Evolutionary conservation across 495 filamentous ascomycete genomes (phyloP), one percentile per base, ranked within the genome.

Genomic region (Penicillium cosmopolitanum): DNA sequence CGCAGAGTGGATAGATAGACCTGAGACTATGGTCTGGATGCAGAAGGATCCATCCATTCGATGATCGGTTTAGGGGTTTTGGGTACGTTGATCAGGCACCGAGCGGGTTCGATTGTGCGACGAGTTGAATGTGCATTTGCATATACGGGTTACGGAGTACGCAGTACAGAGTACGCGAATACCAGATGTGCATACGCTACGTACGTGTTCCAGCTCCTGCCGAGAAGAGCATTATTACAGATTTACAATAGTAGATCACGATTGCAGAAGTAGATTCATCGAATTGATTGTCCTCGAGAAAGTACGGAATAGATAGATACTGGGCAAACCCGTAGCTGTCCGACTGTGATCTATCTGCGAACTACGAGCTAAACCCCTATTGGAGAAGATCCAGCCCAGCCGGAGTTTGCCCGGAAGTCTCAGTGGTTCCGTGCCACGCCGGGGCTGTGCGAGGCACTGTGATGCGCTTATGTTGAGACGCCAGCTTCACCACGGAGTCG

Each of bases 371-470:
- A 44, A 9, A 44, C 28, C 28, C 28, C 28, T 31, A 31, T 31
- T 31, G 28, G 28, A 31, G 8, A 31, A 31, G 28, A 31, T 31
- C 28, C 28, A 31, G 28, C 8, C 28, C 28, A 31, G 28, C 42
- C 42, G 42, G 42, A 44, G 42, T 16, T 18, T 44, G n/a, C 12
- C 42, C 42, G 21, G 46, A 25, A 13, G 23, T 48, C 46, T 19
- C 1, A 13, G 21, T 51, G 42, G 12, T 5, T 16, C 50, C 28
- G 44, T 34, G 23, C 43, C 56, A 53, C 48, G 44, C 56, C 33
- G 61, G 64, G 62, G 58, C 51, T 60, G 58, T 69, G 64, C 53
- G 64, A 46, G 42, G 5, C 8, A 31, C 34, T 21, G 16, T 8
- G 34, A 52, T 53, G 50, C 28, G 28, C 5, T 31, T 31, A 9